These are phyloP conservation scores for Tylopilus sp. DNA, from an alignment of 768 basidiomycete genomes.

Conservation along the genomic window DNA sequence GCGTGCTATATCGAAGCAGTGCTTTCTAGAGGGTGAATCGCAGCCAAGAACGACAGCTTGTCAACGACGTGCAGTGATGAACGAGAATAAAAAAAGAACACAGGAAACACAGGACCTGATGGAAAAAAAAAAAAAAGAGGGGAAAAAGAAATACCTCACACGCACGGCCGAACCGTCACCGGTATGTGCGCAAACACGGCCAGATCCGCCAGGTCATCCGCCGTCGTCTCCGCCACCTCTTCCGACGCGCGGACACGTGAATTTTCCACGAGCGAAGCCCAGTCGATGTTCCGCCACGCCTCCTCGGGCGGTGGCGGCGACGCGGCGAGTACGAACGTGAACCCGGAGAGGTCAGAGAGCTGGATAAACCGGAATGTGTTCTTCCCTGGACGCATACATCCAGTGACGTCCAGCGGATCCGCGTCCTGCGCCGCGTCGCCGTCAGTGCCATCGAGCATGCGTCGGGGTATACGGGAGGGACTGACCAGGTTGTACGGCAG, in stretches of 20 bases:
- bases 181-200: conserved; percentile 20
- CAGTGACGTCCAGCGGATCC: conserved; percentile 39
- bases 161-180: conserved; percentile 16
- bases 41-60: background rate
- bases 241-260: background rate
- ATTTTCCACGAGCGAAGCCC: conserved; percentile 15
- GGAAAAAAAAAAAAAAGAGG: too few relatives aligned
- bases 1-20: too few relatives aligned
- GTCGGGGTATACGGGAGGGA: background rate
- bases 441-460: too few relatives aligned
- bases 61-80: too few relatives aligned
- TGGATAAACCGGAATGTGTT: conserved; percentile 53
- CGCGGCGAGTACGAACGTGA: conserved; percentile 44
- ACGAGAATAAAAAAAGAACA: too few relatives aligned
- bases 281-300: conserved; percentile 22
- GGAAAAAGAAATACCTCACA: conserved; percentile 1
- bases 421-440: conserved; percentile 19
- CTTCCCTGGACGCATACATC: conserved; percentile 38
- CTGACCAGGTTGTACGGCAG: conserved; percentile 44
- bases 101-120: too few relatives aligned
- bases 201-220: conserved; percentile 11
- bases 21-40: too few relatives aligned
- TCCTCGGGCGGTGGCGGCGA: conserved; percentile 23
- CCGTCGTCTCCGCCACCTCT: background rate
- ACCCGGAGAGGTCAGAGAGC: conserved; percentile 39